A percentile compares a stretch with the other conserved stretches of the same genome.
Evolutionary conservation across 1,284 basidiomycete species (phyloP).

Genomic region (Pseudomicrostroma phylloplanum): DNA sequence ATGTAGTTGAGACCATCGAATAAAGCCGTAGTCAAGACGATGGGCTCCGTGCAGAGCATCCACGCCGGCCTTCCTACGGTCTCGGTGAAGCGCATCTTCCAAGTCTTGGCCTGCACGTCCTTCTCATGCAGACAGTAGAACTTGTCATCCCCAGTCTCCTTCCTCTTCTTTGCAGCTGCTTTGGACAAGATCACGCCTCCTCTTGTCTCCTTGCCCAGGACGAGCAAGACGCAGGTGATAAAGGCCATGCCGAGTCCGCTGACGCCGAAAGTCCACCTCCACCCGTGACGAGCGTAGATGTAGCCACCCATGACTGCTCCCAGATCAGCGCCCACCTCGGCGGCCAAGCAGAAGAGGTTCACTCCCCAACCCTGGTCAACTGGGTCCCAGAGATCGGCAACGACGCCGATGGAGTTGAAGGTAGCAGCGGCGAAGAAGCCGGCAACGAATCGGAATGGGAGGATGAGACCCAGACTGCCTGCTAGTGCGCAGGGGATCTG

Average conservation of each 20-base stretch:
- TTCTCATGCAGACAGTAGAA: constrained; percentile 51
- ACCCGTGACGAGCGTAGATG: constrained; percentile 21
- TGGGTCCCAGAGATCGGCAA: constrained; percentile 32
- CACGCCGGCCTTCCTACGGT: constrained; percentile 34
- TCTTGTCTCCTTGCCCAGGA: constrained; percentile 38
- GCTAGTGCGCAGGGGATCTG: constrained; percentile 34
- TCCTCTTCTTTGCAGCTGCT: constrained; percentile 45
- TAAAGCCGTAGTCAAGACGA: constrained; percentile 35
- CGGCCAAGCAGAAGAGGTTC: constrained; percentile 31
- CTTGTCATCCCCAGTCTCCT: constrained; percentile 46
- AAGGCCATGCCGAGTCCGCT: constrained; percentile 27
- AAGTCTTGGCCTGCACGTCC: constrained; percentile 29
- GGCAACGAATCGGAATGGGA: constrained; percentile 32
- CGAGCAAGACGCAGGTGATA: constrained; percentile 19
- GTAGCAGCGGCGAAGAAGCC: constrained; percentile 33
- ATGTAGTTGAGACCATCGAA: constrained; percentile 42
- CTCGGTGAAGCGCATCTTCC: constrained; percentile 32
- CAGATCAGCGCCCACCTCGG: constrained; percentile 27
- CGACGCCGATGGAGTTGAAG: constrained; percentile 37
- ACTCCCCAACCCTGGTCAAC: constrained; percentile 37
- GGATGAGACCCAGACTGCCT: constrained; percentile 22
- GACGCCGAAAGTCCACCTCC: constrained; percentile 39
- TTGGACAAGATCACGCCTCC: constrained; percentile 45
- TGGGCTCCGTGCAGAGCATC: constrained; percentile 49
- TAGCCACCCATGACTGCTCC: constrained; percentile 33